A percentile compares a stretch with the other conserved stretches of the same genome.
phyloP scores from a whole-genome alignment of 1,139 yeast genomes.

The Hyphopichia pseudoburtonii region DNA sequence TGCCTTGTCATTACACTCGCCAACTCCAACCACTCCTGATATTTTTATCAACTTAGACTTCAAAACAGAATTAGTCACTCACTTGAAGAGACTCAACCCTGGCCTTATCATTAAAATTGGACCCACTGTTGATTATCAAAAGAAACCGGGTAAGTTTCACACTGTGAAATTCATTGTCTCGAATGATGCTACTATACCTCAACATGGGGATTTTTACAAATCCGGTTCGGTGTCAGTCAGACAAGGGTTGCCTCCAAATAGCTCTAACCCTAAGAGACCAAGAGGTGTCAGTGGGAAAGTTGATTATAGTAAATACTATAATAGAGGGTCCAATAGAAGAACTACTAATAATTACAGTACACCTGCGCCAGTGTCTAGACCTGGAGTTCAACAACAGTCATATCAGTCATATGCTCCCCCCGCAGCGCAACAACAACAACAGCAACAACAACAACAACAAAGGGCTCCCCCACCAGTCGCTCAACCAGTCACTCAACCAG shows the following conservation, averaged over 20 bases:
- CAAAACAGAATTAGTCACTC: conserved; percentile 87
- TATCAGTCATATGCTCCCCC: conserved; percentile 6
- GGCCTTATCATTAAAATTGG: conserved; percentile 66
- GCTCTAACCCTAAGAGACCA: conserved; percentile 74
- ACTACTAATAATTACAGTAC: conserved; percentile 9
- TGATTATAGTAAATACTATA: conserved; percentile 46
- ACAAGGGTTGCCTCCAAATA: conserved; percentile 73
- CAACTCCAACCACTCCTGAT: conserved; percentile 67
- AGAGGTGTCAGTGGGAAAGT: conserved; percentile 39
- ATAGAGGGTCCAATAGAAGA: conserved; percentile 26
- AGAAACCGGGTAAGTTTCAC: conserved; percentile 85
- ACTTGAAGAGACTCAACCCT: conserved; percentile 63
- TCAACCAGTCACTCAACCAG: conserved; percentile 14
- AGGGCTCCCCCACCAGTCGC: conserved; percentile 8
- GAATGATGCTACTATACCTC: conserved; percentile 53
- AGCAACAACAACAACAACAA: conserved; percentile 6
- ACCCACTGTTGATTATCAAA: conserved; percentile 75
- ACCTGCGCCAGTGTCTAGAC: conserved; percentile 10
- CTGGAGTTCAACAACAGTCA: conserved; percentile 7
- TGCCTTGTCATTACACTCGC: conserved; percentile 59
- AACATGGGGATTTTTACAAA: conserved; percentile 72
- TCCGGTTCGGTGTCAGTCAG: conserved; percentile 84
- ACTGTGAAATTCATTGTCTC: conserved; percentile 67
- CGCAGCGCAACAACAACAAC: conserved; percentile 3
- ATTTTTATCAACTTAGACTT: conserved; percentile 75